Conservation (phyloP, 2,329 filamentous ascomycete species). For the Pseudogymnoascus sp. region DNA sequence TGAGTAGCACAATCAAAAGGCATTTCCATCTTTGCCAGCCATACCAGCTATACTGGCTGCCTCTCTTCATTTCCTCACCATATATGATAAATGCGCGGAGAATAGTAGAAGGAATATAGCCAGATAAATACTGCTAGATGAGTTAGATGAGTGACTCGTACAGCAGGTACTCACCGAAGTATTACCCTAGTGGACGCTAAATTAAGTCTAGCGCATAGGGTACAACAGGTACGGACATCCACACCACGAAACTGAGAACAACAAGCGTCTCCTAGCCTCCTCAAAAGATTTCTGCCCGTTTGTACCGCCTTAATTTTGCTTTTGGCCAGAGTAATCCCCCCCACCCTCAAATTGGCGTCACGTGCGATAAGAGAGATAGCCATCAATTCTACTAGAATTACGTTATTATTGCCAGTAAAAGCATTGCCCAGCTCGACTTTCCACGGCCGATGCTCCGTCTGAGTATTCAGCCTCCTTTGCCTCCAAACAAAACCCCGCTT, state of each 20-base stretch:
- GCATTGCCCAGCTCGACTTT: neutral
- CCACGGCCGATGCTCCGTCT: neutral
- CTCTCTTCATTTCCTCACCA: neutral
- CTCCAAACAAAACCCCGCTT: neutral
- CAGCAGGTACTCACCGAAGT: neutral
- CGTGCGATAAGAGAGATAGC: slow-evolving; percentile 3
- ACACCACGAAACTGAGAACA: neutral
- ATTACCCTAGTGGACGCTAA: neutral
- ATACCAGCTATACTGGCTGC: neutral
- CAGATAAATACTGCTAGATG: neutral
- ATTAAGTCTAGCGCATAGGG: neutral
- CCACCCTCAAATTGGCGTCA: neutral
- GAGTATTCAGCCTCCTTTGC: neutral
- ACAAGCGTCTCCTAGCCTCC: neutral
- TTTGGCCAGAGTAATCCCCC: neutral
- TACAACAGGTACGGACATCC: slow-evolving; percentile 1
- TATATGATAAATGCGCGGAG: neutral
- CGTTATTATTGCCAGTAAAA: neutral
- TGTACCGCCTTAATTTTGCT: neutral
- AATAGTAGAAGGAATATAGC: neutral
- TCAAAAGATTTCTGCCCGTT: neutral
- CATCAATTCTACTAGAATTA: neutral
- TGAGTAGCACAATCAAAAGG: neutral
- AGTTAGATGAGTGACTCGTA: neutral
- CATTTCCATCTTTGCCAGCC: neutral